A percentile compares a stretch with the other conserved stretches of the same genome.
phyloP scores from a whole-genome alignment of 441 rosid species.

The Euphorbia celastroides region DNA sequence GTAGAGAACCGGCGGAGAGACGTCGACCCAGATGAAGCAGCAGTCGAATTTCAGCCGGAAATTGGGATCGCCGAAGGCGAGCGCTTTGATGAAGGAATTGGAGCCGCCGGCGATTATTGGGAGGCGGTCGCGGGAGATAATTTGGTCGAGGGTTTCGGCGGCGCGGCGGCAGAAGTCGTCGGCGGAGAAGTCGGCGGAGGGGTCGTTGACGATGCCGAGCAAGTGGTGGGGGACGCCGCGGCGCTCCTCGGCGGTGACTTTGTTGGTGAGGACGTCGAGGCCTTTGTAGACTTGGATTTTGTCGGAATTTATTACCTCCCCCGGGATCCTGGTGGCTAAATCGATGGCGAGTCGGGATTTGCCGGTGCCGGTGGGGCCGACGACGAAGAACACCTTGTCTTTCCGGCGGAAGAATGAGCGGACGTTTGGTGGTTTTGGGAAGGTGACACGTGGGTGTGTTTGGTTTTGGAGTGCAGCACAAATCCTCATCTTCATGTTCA shows the following conservation, averaged over 20 bases:
- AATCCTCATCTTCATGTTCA: too few species aligned
- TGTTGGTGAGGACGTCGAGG: conserved; percentile 77
- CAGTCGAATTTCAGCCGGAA: conserved; percentile 56
- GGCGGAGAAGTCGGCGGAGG: conserved; percentile 43
- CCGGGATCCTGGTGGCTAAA: conserved; percentile 42
- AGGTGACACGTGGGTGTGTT: too few species aligned
- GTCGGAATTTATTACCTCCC: conserved; percentile 76
- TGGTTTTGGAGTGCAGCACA: too few species aligned
- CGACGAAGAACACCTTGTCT: conserved; percentile 60
- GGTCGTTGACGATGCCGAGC: conserved; percentile 45
- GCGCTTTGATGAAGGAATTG: conserved; percentile 70
- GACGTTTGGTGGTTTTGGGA: too few species aligned
- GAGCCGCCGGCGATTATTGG: conserved; percentile 90
- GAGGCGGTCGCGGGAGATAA: too few species aligned
- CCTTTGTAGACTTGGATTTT: conserved; percentile 78
- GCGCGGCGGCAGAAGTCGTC: conserved; percentile 49
- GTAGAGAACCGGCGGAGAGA: conserved; percentile 43
- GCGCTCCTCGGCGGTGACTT: conserved; percentile 51
- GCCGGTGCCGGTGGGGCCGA: conserved; percentile 92
- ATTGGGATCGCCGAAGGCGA: conserved; percentile 22
- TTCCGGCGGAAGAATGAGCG: too few species aligned
- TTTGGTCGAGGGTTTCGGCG: too few species aligned
- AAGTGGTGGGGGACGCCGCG: conserved; percentile 62
- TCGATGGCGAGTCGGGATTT: conserved; percentile 74
- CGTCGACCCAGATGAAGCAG: conserved; percentile 80